Conservation (phyloP, 495 filamentous ascomycete species). For the Penicillium paradoxum region DNA sequence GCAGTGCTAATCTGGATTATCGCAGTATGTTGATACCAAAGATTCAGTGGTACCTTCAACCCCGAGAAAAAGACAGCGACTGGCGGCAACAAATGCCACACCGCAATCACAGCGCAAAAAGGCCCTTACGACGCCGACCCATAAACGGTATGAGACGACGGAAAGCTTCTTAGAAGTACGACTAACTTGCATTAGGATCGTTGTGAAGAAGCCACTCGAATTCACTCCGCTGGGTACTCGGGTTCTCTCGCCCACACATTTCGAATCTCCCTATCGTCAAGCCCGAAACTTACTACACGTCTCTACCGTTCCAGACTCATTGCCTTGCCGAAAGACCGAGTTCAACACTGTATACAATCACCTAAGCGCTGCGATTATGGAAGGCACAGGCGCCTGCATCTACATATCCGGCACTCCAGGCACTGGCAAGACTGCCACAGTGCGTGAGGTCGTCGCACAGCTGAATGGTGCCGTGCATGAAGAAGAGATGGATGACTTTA, state of each 20-base stretch:
- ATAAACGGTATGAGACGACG: constrained; percentile 49
- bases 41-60: constrained; percentile 50
- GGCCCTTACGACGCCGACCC: constrained; percentile 62
- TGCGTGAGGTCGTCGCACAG: constrained; percentile 88
- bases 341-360: constrained; percentile 89
- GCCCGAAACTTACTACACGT: constrained; percentile 89
- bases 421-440: constrained; percentile 98
- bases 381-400: constrained; percentile 90
- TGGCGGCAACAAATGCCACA: constrained; percentile 49
- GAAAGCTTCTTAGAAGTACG: neutral
- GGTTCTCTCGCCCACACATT: constrained; percentile 68
- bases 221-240: constrained; percentile 93
- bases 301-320: constrained; percentile 77
- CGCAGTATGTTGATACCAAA: constrained; percentile 37
- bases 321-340: constrained; percentile 90
- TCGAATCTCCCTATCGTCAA: constrained; percentile 83
- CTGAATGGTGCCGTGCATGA: constrained; percentile 77
- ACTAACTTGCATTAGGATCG: constrained; percentile 45
- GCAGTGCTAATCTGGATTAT: constrained; percentile 5
- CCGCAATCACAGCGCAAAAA: constrained; percentile 53
- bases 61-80: constrained; percentile 55
- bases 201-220: constrained; percentile 86
- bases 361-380: constrained; percentile 89
- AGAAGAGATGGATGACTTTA: constrained; percentile 97
- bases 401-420: constrained; percentile 99